A percentile compares a stretch with the other conserved stretches of the same genome.
These are phyloP conservation scores for Xylaria polymorpha DNA, from an alignment of 2,329 filamentous ascomycete species.

Conservation along the genomic window DNA sequence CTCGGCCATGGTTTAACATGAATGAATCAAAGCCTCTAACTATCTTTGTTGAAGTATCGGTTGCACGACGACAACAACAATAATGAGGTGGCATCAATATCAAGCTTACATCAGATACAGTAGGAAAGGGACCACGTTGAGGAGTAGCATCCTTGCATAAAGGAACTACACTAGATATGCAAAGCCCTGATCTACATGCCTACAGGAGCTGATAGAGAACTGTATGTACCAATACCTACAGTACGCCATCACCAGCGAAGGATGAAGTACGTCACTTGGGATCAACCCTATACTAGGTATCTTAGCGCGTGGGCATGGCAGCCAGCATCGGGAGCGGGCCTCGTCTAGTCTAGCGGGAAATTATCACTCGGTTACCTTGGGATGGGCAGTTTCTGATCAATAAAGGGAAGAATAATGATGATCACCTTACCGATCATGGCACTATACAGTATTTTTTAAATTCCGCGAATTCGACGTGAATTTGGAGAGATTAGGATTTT, in stretches of 20 bases:
- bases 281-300: conserved; percentile 10
- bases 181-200: conserved; percentile 9
- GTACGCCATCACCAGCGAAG: neutral
- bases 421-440: neutral
- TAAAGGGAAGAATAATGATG: conserved; percentile 8
- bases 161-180: neutral
- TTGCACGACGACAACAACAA: neutral
- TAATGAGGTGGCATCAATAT: neutral
- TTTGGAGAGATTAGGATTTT: neutral
- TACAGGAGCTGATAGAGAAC: neutral
- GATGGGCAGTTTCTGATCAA: neutral
- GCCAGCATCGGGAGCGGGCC: neutral
- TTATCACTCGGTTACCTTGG: conserved; percentile 16
- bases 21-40: neutral
- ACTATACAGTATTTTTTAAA: neutral
- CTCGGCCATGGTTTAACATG: neutral
- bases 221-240: neutral
- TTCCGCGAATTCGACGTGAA: neutral
- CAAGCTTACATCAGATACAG: neutral
- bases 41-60: neutral
- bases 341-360: neutral
- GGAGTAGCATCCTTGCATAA: conserved; percentile 24
- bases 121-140: neutral
- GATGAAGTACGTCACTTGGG: conserved; percentile 20
- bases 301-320: neutral